Evolutionary conservation across 2,329 filamentous ascomycete genomes (phyloP).

Genomic region (Xylariomycetidae sp.): DNA sequence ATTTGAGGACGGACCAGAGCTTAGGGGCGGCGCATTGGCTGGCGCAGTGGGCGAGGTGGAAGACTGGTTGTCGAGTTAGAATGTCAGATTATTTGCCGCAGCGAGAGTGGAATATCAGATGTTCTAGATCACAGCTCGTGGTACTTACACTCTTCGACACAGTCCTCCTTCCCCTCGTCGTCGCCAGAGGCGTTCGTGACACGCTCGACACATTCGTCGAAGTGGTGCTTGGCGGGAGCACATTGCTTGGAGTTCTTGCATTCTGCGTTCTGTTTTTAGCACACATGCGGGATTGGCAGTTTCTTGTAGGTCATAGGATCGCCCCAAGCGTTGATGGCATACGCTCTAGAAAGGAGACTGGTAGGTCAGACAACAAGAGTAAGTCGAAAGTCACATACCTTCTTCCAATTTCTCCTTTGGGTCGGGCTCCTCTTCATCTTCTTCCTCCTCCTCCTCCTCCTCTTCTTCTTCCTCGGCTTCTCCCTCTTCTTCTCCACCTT

Average conservation of each 20-base stretch:
- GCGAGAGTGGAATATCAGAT: too few species aligned
- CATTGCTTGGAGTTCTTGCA: slow-evolving; percentile 86
- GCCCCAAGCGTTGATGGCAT: too few species aligned
- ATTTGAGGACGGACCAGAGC: slow-evolving; percentile 91
- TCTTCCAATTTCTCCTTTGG: slow-evolving; percentile 85
- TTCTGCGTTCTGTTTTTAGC: slow-evolving; percentile 52
- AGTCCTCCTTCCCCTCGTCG: slow-evolving; percentile 81
- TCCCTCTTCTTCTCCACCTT: slow-evolving; percentile 44
- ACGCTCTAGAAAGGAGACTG: too few species aligned
- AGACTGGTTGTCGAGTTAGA: slow-evolving; percentile 63
- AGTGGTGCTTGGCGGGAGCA: slow-evolving; percentile 91
- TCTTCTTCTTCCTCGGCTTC: slow-evolving; percentile 60
- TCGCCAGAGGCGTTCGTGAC: slow-evolving; percentile 68
- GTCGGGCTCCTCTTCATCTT: slow-evolving; percentile 78
- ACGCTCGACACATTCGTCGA: slow-evolving; percentile 94
- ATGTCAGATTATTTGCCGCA: too few species aligned
- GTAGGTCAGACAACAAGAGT: slow-evolving; percentile 1
- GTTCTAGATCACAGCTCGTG: too few species aligned
- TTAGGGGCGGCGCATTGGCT: slow-evolving; percentile 90
- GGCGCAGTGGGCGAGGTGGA: slow-evolving; percentile 97
- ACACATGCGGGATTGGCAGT: slow-evolving; percentile 10
- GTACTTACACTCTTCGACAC: slow-evolving; percentile 97
- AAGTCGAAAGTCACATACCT: slow-evolving; percentile 64
- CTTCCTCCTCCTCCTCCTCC: slow-evolving; percentile 74
- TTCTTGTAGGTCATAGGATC: background rate